These are phyloP conservation scores for Vaccinium vitisidaea DNA, from an alignment of 148 eudicot species.

Conservation along the genomic window DNA sequence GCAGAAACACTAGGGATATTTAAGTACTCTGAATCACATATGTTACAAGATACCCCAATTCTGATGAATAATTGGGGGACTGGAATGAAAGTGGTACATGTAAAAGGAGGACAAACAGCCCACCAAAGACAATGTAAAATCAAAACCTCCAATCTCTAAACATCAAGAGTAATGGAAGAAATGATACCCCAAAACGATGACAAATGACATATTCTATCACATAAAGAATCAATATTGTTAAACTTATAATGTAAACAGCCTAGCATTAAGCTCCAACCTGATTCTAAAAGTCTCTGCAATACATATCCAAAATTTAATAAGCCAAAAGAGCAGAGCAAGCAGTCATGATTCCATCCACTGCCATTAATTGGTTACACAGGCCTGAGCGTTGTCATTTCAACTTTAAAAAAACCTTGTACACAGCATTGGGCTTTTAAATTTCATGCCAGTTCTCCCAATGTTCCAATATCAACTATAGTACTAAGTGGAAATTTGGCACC, in stretches of 20 bases:
- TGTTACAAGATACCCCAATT: background rate
- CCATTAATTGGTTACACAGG: background rate
- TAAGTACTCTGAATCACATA: background rate
- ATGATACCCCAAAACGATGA: background rate
- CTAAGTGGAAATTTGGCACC: background rate
- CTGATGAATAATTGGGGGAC: background rate
- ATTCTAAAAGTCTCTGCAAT: background rate
- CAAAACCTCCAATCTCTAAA: background rate
- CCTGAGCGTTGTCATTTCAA: background rate
- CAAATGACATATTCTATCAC: background rate
- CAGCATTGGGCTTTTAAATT: background rate
- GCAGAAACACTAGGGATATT: background rate
- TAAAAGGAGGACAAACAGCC: background rate
- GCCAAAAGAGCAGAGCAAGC: background rate
- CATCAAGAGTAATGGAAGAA: background rate
- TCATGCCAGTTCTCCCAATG: background rate
- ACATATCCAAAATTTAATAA: background rate
- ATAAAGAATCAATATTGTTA: background rate
- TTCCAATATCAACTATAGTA: background rate
- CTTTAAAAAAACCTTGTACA: background rate
- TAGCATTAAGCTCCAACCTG: background rate
- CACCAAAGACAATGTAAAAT: background rate
- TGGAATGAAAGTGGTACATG: background rate
- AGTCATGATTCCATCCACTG: background rate
- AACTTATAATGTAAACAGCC: background rate